Evolutionary conservation across 164 flowering plant species (phyloP).

Genomic region (Macadamia integrifolia): DNA sequence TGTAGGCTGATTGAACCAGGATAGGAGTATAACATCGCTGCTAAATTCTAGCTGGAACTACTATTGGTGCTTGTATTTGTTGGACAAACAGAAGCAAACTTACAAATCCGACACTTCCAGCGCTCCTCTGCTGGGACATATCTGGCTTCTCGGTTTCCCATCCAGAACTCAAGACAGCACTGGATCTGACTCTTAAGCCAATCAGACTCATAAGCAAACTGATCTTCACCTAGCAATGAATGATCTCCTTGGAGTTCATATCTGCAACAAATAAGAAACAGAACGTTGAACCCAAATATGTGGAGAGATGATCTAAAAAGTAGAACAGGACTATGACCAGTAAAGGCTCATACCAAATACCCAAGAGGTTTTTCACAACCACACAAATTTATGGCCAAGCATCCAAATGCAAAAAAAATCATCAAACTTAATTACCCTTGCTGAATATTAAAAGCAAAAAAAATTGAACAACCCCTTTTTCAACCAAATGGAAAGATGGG

Average conservation of each 20-base stretch:
- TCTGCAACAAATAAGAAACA: constrained; percentile 31
- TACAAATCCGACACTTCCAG: constrained; percentile 76
- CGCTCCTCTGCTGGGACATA: constrained; percentile 54
- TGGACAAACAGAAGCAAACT: constrained; percentile 49
- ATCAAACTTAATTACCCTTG: background rate
- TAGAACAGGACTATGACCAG: no score
- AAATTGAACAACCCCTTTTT: background rate
- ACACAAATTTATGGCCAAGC: background rate
- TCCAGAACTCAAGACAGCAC: constrained; percentile 61
- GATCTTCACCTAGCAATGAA: constrained; percentile 62
- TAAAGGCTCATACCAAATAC: background rate
- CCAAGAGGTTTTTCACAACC: background rate
- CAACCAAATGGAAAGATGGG: background rate
- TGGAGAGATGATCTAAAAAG: no score
- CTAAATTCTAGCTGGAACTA: background rate
- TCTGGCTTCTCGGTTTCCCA: constrained; percentile 54
- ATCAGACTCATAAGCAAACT: constrained; percentile 44
- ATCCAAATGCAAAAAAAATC: background rate
- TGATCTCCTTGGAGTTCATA: constrained; percentile 71
- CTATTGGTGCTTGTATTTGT: constrained; percentile 7
- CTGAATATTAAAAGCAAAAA: no score
- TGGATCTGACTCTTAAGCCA: constrained; percentile 48
- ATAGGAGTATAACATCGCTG: background rate
- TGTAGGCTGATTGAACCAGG: background rate
- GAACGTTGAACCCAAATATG: background rate